phyloP scores from a whole-genome alignment of 2,329 filamentous ascomycete species.

The Cercospora citrullina region DNA sequence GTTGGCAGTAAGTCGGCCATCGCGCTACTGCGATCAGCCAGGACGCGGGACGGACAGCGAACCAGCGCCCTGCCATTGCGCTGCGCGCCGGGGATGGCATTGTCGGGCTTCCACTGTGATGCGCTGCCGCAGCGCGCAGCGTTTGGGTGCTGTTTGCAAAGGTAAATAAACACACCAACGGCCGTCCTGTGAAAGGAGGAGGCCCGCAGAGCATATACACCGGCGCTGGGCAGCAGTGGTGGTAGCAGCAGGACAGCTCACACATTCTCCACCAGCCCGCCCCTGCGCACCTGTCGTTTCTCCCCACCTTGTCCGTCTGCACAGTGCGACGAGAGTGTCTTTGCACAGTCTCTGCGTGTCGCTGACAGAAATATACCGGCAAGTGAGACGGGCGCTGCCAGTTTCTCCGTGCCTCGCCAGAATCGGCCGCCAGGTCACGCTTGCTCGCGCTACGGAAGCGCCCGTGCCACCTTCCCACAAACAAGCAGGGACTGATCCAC shows the following conservation, averaged over 20 bases:
- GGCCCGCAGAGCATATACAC: neutral
- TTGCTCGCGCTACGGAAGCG: neutral
- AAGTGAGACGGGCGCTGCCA: neutral
- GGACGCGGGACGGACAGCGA: neutral
- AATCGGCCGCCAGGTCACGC: neutral
- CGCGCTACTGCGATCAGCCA: neutral
- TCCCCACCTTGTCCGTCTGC: neutral
- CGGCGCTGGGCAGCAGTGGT: neutral
- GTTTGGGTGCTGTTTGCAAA: conserved; percentile 7
- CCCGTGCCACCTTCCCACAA: neutral
- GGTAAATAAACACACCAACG: conserved; percentile 12
- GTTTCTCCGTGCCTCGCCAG: neutral
- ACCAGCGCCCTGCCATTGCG: neutral
- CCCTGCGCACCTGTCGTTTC: neutral
- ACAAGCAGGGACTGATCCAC: conserved; percentile 6
- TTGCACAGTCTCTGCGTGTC: neutral
- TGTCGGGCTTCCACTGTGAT: neutral
- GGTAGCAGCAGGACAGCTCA: conserved; percentile 3
- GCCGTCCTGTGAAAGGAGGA: conserved; percentile 12
- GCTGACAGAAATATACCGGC: neutral
- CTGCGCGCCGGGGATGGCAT: conserved; percentile 5
- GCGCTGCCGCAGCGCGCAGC: conserved; percentile 2
- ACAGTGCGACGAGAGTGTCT: neutral
- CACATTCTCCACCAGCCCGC: conserved; percentile 12
- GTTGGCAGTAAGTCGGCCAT: neutral